A percentile compares a stretch with the other conserved stretches of the same genome.
Evolutionary conservation across 352 stramenopile genomes (phyloP).

Genomic region (Aphanomyces astaci): DNA sequence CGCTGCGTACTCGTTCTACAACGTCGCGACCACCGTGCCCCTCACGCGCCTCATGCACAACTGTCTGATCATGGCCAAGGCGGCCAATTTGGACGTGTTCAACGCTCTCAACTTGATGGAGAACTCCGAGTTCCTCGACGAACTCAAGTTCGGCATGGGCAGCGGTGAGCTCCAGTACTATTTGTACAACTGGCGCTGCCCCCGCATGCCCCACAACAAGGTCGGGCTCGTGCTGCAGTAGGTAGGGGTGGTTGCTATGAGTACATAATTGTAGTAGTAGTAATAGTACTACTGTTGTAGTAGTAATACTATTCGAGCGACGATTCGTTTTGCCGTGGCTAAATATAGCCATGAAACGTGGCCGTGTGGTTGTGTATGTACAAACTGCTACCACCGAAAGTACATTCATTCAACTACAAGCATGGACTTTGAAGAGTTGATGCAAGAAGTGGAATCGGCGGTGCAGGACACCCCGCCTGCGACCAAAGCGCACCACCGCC

Average conservation of each 20-base stretch:
- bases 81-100: constrained; percentile 56
- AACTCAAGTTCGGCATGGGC: constrained; percentile 53
- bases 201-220: constrained; percentile 39
- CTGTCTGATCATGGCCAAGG: constrained; percentile 55
- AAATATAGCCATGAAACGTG: too few relatives aligned
- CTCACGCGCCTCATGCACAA: constrained; percentile 60
- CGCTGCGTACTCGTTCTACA: constrained; percentile 99
- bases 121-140: constrained; percentile 50
- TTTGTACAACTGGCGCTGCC: constrained; percentile 71
- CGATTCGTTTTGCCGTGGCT: too few relatives aligned
- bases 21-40: constrained; percentile 75
- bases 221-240: constrained; percentile 60
- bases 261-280: not conserved
- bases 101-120: constrained; percentile 67
- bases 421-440: constrained; percentile 68
- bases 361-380: too few relatives aligned
- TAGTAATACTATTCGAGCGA: too few relatives aligned
- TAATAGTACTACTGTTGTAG: not conserved
- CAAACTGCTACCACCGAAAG: too few relatives aligned
- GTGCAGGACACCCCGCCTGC: constrained; percentile 33
- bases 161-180: constrained; percentile 66
- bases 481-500: not conserved
- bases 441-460: constrained; percentile 60
- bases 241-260: not conserved
- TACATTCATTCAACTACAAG: too few relatives aligned